Evolutionary conservation across 1,139 yeast genomes (phyloP).

Genomic region (Groenewaldozyma sp.): DNA sequence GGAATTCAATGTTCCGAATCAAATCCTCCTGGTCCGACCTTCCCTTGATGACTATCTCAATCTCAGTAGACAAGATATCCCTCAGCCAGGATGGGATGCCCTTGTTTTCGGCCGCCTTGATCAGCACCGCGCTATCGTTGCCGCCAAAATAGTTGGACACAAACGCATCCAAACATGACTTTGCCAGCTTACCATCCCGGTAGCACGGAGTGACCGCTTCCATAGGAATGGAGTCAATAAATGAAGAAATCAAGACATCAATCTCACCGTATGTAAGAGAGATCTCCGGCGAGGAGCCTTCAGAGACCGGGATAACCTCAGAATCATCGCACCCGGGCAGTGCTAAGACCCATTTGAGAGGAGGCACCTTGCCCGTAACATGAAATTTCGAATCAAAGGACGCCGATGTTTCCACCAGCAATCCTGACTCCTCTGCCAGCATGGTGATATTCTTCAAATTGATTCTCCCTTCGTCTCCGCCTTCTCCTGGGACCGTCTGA

Average conservation of each 20-base stretch:
- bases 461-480: constrained; percentile 6
- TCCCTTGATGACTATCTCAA: constrained; percentile 14
- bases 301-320: constrained; percentile 12
- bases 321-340: constrained; percentile 19
- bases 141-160: constrained; percentile 19
- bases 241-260: constrained; percentile 14
- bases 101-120: constrained; percentile 13
- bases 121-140: constrained; percentile 10
- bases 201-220: constrained; percentile 15
- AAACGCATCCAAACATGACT: constrained; percentile 19
- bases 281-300: constrained; percentile 15
- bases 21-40: constrained; percentile 16
- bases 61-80: constrained; percentile 10
- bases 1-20: constrained; percentile 17
- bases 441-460: constrained; percentile 7
- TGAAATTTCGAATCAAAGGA: background rate
- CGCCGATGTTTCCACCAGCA: constrained; percentile 4
- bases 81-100: constrained; percentile 18
- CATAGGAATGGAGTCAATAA: constrained; percentile 12
- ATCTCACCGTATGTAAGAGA: constrained; percentile 10
- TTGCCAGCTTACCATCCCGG: constrained; percentile 8
- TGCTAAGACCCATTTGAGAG: constrained; percentile 18
- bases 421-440: constrained; percentile 5
- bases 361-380: constrained; percentile 12
- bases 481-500: constrained; percentile 12